These are phyloP conservation scores for Termitomyces sp. DNA, from an alignment of 768 basidiomycete genomes.

Conservation along the genomic window DNA sequence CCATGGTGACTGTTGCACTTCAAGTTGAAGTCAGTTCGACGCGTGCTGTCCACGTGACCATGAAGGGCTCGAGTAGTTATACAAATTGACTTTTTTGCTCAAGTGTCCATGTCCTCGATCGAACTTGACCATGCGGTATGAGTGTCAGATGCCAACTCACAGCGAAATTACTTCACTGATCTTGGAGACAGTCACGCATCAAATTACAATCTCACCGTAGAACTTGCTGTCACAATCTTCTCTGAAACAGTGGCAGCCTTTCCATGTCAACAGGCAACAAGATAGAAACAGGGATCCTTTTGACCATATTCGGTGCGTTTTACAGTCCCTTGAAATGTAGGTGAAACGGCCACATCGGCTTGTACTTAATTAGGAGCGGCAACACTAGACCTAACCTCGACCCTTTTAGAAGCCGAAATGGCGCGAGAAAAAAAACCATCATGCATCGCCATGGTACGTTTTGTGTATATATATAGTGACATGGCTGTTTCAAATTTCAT, in stretches of 20 bases:
- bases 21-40: no score
- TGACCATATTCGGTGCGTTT: neutral
- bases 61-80: no score
- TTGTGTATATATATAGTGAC: constrained; percentile 4
- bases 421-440: constrained; percentile 3
- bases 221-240: neutral
- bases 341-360: neutral
- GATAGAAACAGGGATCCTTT: neutral
- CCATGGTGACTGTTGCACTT: no score
- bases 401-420: constrained; percentile 1
- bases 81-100: no score
- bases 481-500: neutral
- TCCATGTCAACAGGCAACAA: neutral
- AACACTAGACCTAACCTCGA: neutral
- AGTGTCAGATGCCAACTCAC: constrained; percentile 1
- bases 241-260: neutral
- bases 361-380: neutral
- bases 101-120: no score
- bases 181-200: neutral
- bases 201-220: neutral
- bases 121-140: no score
- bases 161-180: neutral
- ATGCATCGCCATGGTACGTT: constrained; percentile 9
- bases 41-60: no score
- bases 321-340: neutral